Base-by-base conservation (phyloP, 306 rosid species). In the Vicia sativa region DNA sequence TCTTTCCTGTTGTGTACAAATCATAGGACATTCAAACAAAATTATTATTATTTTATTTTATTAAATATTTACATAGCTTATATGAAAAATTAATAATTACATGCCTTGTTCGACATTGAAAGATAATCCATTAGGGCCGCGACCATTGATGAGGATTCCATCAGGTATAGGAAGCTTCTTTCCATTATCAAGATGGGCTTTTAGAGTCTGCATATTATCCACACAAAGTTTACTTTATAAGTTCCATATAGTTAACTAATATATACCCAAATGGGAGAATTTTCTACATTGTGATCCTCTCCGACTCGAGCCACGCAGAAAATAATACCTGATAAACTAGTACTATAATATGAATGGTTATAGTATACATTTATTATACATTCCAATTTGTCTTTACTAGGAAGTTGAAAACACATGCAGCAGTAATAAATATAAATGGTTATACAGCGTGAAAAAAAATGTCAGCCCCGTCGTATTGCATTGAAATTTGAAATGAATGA, bases 71-170 rank as follows among this genome's bases (percentile, higher is more conserved):
- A 9, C 0, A 11, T 11, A 41, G 4, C 45, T 41, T 16, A 48
- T 16, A 7, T 48, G 3, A 14, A 1, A 45, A 18, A 16, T 3
- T n/a, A 14, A 45, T 7, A 7, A 48, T 48, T 49, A 9, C 73
- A 28, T 77, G 86, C 98, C 99, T 85, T 93, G 99, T 75, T 93
- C 99, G 3, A 93, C 96, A 9, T 76, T 85, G 23, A 90, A 66
- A 68, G 84, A 70, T 28, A 79, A 70, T 6, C 86, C 89, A 19
- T 84, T 86, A 9, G 99, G 85, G 15, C 96, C 99, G 2, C 97
- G 99, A 63, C 99, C 99, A 76, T 93, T 93, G 82, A 93, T 86
- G 43, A 93, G 99, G 70, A 93, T 63, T 67, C 97, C 99, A 74
- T 93, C 99, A 18, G 99, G 97, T 8, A 75, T 69, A 15, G 91